These are phyloP conservation scores for Zarea fungicola DNA, from an alignment of 2,329 filamentous ascomycete genomes.

Conservation along the genomic window DNA sequence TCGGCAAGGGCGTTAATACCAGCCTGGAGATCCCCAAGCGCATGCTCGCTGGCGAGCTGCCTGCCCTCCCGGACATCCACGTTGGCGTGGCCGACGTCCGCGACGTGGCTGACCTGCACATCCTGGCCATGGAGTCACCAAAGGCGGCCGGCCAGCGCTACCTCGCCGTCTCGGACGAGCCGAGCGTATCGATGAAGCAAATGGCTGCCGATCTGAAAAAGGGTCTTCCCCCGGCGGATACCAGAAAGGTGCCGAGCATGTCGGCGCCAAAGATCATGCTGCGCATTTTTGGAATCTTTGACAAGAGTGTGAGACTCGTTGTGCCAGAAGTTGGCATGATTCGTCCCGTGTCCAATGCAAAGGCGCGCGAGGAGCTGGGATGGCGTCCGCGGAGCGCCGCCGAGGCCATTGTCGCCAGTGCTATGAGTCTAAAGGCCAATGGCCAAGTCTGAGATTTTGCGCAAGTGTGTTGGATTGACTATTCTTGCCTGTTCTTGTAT, in stretches of 20 bases:
- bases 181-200: neutral
- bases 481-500: too few relatives aligned
- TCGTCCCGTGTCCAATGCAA: constrained; percentile 4
- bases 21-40: constrained; percentile 21
- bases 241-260: neutral
- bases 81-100: constrained; percentile 20
- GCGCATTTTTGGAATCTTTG: neutral
- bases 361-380: constrained; percentile 4
- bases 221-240: neutral
- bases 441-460: neutral
- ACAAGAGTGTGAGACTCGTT: neutral
- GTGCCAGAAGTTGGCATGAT: constrained; percentile 4
- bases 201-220: neutral
- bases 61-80: constrained; percentile 22
- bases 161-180: constrained; percentile 11
- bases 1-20: constrained; percentile 10
- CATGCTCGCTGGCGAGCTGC: constrained; percentile 20
- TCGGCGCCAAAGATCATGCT: neutral
- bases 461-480: too few relatives aligned
- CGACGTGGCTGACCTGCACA: constrained; percentile 18
- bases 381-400: constrained; percentile 9
- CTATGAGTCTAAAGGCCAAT: constrained; percentile 5
- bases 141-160: constrained; percentile 9
- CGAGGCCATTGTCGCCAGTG: constrained; percentile 8
- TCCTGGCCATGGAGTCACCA: constrained; percentile 9